phyloP scores from a whole-genome alignment of 2,329 filamentous ascomycete genomes.

The Fusarium siculi region DNA sequence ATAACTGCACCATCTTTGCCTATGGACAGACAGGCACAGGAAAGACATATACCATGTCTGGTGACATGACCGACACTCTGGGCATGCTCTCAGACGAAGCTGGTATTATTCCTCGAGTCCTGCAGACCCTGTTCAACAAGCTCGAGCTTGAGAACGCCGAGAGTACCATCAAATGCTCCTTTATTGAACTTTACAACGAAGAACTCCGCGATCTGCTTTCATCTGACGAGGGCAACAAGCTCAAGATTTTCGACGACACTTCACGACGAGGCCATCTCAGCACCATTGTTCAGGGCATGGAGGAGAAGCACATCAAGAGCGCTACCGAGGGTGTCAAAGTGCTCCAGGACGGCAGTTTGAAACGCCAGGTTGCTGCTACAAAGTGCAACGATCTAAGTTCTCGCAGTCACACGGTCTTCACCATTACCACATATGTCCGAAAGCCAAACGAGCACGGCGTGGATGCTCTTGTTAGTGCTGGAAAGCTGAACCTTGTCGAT shows the following conservation, averaged over 20 bases:
- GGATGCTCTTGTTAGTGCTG: constrained; percentile 89
- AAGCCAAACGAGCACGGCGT: constrained; percentile 82
- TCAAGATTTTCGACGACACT: constrained; percentile 96
- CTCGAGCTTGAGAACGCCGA: constrained; percentile 83
- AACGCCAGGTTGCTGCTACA: constrained; percentile 98
- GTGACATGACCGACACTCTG: constrained; percentile 89
- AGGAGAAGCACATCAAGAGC: constrained; percentile 90
- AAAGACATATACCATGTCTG: constrained; percentile 99
- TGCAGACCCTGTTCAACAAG: constrained; percentile 87
- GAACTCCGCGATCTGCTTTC: constrained; percentile 91
- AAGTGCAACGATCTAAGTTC: constrained; percentile 99
- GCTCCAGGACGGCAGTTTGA: constrained; percentile 88
- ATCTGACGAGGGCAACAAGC: constrained; percentile 80
- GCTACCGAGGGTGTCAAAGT: constrained; percentile 88
- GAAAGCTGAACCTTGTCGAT: constrained; percentile 96
- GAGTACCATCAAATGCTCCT: constrained; percentile 94
- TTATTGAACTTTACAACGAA: constrained; percentile 98
- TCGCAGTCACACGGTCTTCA: constrained; percentile 97
- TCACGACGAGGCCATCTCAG: constrained; percentile 84
- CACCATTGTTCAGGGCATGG: constrained; percentile 96
- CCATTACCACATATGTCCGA: constrained; percentile 91
- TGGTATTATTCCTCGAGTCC: constrained; percentile 91
- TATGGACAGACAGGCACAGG: constrained; percentile 98
- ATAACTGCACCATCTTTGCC: constrained; percentile 98
- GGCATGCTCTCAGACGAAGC: constrained; percentile 90